phyloP scores from a whole-genome alignment of 257 asterid species.

The Vinca minor region DNA sequence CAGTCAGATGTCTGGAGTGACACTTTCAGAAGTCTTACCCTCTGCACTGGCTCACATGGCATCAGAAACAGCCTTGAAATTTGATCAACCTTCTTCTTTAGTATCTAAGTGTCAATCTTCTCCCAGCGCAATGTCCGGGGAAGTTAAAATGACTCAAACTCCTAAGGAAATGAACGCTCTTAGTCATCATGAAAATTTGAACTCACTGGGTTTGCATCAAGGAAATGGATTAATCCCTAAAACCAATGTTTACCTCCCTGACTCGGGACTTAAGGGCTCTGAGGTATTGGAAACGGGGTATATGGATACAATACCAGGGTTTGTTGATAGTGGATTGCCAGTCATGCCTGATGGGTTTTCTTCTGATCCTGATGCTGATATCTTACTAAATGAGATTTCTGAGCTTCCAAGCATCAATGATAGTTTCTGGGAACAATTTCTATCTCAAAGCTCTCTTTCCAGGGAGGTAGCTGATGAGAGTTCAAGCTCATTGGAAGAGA shows the following conservation, averaged over 20 bases:
- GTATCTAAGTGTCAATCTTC: slow-evolving; percentile 34
- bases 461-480: slow-evolving; percentile 42
- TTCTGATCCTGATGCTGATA: slow-evolving; percentile 39
- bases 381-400: slow-evolving; percentile 39
- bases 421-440: slow-evolving; percentile 81
- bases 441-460: slow-evolving; percentile 41
- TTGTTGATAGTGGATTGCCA: slow-evolving; percentile 35
- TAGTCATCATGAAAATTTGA: slow-evolving; percentile 9
- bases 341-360: slow-evolving; percentile 30
- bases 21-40: slow-evolving; percentile 52
- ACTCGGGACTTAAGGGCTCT: slow-evolving; percentile 21
- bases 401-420: slow-evolving; percentile 64
- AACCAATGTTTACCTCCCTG: slow-evolving; percentile 16
- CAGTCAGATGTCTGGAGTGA: slow-evolving; percentile 40
- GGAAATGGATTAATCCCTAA: slow-evolving; percentile 22
- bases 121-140: slow-evolving; percentile 19
- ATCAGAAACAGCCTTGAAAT: slow-evolving; percentile 12
- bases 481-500: slow-evolving; percentile 23
- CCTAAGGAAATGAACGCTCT: slow-evolving; percentile 19
- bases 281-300: slow-evolving; percentile 24
- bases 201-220: slow-evolving; percentile 29
- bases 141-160: slow-evolving; percentile 18
- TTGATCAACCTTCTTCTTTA: slow-evolving; percentile 19
- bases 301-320: slow-evolving; percentile 29
- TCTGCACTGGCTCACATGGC: slow-evolving; percentile 14